A percentile compares a stretch with the other conserved stretches of the same genome.
Evolutionary conservation across 352 stramenopile genomes (phyloP).

Genomic region (Pilasporangium apinafurcum): DNA sequence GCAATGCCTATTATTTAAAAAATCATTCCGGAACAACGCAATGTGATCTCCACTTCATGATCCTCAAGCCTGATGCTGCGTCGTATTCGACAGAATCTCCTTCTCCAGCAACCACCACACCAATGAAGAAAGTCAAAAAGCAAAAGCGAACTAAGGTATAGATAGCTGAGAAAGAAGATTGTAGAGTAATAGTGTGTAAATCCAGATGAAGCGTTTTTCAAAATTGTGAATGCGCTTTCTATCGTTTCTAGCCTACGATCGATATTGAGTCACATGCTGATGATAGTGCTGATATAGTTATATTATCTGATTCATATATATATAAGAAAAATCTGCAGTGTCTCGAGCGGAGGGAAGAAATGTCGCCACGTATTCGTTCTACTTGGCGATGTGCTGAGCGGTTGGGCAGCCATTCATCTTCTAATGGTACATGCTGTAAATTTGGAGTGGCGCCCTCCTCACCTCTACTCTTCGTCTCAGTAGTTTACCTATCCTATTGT

Average conservation of each 20-base stretch:
- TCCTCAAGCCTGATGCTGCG: slow-evolving; percentile 77
- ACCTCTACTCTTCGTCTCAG: background rate
- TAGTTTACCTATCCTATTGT: slow-evolving; percentile 9
- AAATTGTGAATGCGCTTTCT: too few species aligned
- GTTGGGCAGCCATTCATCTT: background rate
- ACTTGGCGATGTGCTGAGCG: slow-evolving; percentile 2
- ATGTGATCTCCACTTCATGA: slow-evolving; percentile 92
- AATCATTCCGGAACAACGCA: slow-evolving; percentile 90
- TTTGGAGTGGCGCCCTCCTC: too few species aligned
- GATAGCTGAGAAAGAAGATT: slow-evolving; percentile 3
- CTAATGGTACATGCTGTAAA: slow-evolving; percentile 1
- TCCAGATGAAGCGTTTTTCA: too few species aligned
- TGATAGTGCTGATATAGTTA: too few species aligned
- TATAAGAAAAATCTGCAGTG: slow-evolving; percentile 9
- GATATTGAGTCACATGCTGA: too few species aligned
- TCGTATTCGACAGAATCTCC: slow-evolving; percentile 2
- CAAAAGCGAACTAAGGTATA: background rate
- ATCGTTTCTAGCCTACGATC: too few species aligned
- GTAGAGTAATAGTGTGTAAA: slow-evolving; percentile 7
- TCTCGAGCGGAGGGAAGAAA: too few species aligned
- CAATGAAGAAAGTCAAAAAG: background rate
- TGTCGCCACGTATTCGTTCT: slow-evolving; percentile 21
- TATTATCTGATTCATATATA: background rate
- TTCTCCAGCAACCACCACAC: background rate
- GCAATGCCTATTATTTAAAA: slow-evolving; percentile 95